Evolutionary conservation across 495 filamentous ascomycete genomes (phyloP).

Genomic region (Aspergillus incahuasiensis): DNA sequence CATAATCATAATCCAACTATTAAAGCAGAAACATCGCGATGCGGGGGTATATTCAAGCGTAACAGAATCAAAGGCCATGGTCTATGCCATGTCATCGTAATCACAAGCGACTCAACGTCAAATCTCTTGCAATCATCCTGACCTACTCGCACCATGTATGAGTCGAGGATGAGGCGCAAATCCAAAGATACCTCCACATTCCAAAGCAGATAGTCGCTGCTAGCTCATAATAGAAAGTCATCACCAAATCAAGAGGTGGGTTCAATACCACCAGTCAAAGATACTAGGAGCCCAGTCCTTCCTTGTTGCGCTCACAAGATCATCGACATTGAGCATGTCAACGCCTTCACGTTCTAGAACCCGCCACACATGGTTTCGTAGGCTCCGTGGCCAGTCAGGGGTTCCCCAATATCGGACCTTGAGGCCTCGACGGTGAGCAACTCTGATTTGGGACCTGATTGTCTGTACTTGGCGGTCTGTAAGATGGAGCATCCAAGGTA

Average conservation of each 20-base stretch:
- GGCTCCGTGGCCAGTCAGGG: conserved; percentile 68
- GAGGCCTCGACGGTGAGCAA: conserved; percentile 64
- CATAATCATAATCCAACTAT: not conserved
- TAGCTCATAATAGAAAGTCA: not conserved
- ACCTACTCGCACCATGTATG: not conserved
- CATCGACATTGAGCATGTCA: conserved; percentile 76
- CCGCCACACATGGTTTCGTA: conserved; percentile 71
- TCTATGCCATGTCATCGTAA: not conserved
- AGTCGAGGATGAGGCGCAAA: not conserved
- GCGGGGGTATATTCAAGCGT: conserved; percentile 4
- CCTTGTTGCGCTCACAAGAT: conserved; percentile 52
- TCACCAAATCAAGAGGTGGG: not conserved
- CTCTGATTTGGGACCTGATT: conserved; percentile 61
- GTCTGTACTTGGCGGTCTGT: conserved; percentile 50
- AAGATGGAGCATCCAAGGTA: conserved; percentile 39
- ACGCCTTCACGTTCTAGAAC: conserved; percentile 67
- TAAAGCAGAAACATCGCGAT: not conserved
- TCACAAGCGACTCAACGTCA: not conserved
- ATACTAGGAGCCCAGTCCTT: conserved; percentile 40
- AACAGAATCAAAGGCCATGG: not conserved
- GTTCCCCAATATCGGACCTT: conserved; percentile 77
- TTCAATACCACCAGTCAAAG: conserved; percentile 37
- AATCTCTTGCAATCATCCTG: not conserved
- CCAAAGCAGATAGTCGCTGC: not conserved
- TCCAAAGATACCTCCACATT: not conserved